Evolutionary conservation across 2,329 filamentous ascomycete species (phyloP), one percentile per base, ranked within the genome.

Genomic region (Blumeria hordei): DNA sequence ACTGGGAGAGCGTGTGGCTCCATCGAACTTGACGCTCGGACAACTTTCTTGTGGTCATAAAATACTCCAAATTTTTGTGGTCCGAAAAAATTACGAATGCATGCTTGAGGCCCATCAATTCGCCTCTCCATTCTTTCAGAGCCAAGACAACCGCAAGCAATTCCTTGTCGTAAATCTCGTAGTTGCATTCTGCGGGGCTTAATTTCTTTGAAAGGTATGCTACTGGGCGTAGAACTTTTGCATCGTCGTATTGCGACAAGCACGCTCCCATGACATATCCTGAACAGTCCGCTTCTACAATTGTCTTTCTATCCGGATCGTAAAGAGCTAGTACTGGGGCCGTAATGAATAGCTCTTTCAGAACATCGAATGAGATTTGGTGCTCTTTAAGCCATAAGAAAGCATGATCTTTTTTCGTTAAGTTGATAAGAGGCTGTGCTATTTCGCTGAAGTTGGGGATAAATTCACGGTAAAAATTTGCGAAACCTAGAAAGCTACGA

Each of bases 111-210:
- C 35, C 50, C 14, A 53, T 41, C 8, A 53, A 18, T 21, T 53
- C 34, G 12, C 50, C 11, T 41, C 50, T 53, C 50, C 35, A 53
- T 39, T 53, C 34, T 41, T 53, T 18, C 32, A 39, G 2, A 11
- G 50, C 50, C 8, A 16, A 37, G n/a, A 53, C 35, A 21, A 53
- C 44, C 6, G 44, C 44, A 49, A 49, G 50, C 21, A 53, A n/a
- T 41, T 53, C 50, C 14, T 53, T 41, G 14, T 53, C 35, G n/a
- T 53, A 36, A 11, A 53, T 41, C 32, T 53, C 35, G 41, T 53
- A 53, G 41, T 41, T 39, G n/a, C 34, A 39, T n/a, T 53, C n/a
- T 53, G 34, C 50, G 12, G 34, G n/a, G 6, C 21, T 28, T 28
- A 45, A 45, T 45, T 45, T 45, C 9, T 18, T 45, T 16, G 41